Conservation (phyloP, 2,329 filamentous ascomycete species). For the Chrysosporium queenslandicum region DNA sequence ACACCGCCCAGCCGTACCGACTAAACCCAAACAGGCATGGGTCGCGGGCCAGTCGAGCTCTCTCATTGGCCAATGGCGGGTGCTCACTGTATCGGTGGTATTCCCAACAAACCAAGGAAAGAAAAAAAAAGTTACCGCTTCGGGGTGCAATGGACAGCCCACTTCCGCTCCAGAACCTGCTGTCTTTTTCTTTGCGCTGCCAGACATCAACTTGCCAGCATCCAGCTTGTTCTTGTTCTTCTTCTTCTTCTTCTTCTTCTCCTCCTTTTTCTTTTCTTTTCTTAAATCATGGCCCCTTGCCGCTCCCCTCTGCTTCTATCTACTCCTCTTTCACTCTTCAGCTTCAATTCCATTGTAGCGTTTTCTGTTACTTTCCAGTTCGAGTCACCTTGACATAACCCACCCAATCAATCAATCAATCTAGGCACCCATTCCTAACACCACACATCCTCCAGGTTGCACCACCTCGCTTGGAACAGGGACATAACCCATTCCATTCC, state of each 20-base stretch:
- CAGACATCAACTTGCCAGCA: not conserved
- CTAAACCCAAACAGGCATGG: not conserved
- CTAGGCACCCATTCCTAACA: no score
- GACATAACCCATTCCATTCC: not conserved
- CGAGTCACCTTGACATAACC: no score
- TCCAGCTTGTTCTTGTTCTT: conserved; percentile 1
- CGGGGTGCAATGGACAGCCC: not conserved
- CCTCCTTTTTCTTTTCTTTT: conserved; percentile 1
- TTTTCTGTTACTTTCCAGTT: no score
- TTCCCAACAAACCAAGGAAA: conserved; percentile 9
- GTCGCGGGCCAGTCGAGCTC: not conserved
- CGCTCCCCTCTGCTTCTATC: not conserved
- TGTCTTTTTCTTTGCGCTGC: not conserved
- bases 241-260: conserved; percentile 2
- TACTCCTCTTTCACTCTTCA: not conserved
- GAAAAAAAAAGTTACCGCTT: not conserved
- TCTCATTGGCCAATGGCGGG: not conserved
- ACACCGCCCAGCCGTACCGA: not conserved
- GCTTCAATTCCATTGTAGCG: not conserved
- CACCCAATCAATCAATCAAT: no score
- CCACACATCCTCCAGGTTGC: no score
- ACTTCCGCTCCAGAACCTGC: not conserved
- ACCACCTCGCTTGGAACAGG: no score
- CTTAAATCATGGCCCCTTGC: not conserved
- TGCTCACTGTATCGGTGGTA: not conserved